These are phyloP conservation scores for Phoenix dactylifera DNA, from an alignment of 176 grass and related monocot species.

Conservation along the genomic window DNA sequence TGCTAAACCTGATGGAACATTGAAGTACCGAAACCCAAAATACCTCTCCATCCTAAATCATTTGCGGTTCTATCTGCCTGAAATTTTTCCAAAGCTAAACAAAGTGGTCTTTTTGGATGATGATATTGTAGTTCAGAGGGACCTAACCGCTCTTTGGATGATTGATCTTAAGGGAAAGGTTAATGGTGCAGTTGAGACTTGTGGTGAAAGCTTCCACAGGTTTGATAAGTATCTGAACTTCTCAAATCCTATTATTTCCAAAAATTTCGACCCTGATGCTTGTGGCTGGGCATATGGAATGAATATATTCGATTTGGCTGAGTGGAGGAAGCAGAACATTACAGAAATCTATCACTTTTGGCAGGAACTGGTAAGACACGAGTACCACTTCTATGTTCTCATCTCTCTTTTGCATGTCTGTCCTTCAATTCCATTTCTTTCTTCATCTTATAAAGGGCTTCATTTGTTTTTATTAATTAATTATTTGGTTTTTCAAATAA, in stretches of 20 bases:
- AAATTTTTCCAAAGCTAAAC: constrained; percentile 73
- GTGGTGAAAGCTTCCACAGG: constrained; percentile 69
- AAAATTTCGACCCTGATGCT: constrained; percentile 63
- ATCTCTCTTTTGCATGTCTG: neutral
- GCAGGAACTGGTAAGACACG: constrained; percentile 63
- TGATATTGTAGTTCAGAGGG: constrained; percentile 79
- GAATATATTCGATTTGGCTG: constrained; percentile 83
- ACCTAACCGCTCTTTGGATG: constrained; percentile 66
- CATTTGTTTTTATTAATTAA: no score
- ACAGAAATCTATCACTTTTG: constrained; percentile 66
- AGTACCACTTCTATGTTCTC: neutral
- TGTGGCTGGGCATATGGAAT: constrained; percentile 92
- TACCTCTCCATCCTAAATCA: constrained; percentile 87
- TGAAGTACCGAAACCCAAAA: constrained; percentile 88
- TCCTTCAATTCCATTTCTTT: neutral
- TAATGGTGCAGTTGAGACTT: constrained; percentile 82
- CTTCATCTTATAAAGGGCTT: no score
- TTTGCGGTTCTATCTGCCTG: constrained; percentile 71
- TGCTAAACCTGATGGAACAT: constrained; percentile 45
- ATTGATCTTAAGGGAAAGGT: constrained; percentile 75
- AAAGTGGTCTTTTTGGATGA: constrained; percentile 90
- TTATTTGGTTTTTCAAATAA: no score
- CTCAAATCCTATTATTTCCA: constrained; percentile 69
- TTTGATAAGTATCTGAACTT: constrained; percentile 84
- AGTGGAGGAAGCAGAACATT: constrained; percentile 77